Evolutionary conservation across 1,139 yeast genomes (phyloP), one percentile per base, ranked within the genome.

Genomic region (Candida glucosophila): DNA sequence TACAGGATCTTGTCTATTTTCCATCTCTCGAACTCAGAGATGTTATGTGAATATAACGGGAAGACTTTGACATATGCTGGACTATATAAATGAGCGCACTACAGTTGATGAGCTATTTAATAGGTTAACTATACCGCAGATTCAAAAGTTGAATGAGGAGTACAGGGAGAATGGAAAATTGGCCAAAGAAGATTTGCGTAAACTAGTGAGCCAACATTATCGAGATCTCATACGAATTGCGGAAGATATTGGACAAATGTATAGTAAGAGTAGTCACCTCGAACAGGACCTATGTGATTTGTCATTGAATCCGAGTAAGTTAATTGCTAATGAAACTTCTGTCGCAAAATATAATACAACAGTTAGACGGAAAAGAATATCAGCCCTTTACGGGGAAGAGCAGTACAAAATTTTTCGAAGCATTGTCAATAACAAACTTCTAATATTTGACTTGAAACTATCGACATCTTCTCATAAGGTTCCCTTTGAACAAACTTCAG

Each of bases 141-240:
- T 63, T 26, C 65, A 57, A 31, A 39, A 41, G 20, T 37, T 61
- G 20, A 49, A 51, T 23, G 31, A 41, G 10, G 52, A 53, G 17
- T 61, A 59, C 32, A 43, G 47, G 22, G 36, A 35, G 14, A 44
- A 43, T 22, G 45, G 45, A 12, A 44, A 43, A 8, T 34, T 38
- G 12, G 43, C 55, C 22, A 49, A 58, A 35, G 42, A 48, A 10
- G 73, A 73, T 27, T 55, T 79, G 15, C 71, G 79, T 30, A 40
- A 53, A 3, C 54, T 78, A 23, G 85, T 80, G 7, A 83, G 86
- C 3, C 54, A 54, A 20, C 73, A 77, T 43, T 79, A 78, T 46
- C 57, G 82, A 28, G 86, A 79, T 38, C 55, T 80, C 39, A 60
- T 80, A 19, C 58, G 67, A 20, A 78, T 80, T 5, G 82, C 88